Conservation (phyloP, 805 yeast genomes). For the Metschnikowia picachoensis region DNA sequence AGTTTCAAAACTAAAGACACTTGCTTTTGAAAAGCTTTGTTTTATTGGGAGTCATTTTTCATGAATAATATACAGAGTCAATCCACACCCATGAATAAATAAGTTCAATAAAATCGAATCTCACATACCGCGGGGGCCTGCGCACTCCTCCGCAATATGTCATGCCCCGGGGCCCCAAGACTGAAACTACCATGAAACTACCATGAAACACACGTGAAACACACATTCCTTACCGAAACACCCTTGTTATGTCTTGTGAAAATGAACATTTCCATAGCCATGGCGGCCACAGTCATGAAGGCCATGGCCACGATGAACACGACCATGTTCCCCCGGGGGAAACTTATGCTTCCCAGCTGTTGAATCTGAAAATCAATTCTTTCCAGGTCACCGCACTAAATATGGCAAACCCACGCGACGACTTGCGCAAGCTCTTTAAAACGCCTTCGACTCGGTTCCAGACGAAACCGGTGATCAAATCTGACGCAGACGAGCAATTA, state of each 20-base stretch:
- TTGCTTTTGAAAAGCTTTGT: no score
- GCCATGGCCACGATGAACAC: constrained; percentile 29
- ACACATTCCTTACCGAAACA: neutral
- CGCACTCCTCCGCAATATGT: no score
- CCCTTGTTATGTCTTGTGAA: constrained; percentile 11
- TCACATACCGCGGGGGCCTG: no score
- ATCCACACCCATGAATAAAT: no score
- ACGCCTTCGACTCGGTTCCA: constrained; percentile 45
- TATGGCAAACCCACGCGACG: constrained; percentile 48
- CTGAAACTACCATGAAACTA: neutral
- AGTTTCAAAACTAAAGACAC: no score
- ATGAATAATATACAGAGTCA: no score
- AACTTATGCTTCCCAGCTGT: constrained; percentile 66
- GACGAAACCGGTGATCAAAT: constrained; percentile 46
- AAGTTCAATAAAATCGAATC: no score
- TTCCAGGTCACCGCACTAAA: constrained; percentile 63
- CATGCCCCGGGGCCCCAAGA: no score
- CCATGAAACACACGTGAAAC: constrained; percentile 1
- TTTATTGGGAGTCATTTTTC: no score
- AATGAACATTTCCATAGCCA: constrained; percentile 11
- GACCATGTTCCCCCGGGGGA: constrained; percentile 57
- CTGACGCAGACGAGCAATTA: constrained; percentile 81
- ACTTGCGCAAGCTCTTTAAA: constrained; percentile 52
- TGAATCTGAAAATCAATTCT: constrained; percentile 57
- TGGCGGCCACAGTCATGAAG: constrained; percentile 6